Percentiles rank a stretch among this genome's conserved stretches.
Evolutionary conservation across 148 eudicot species (phyloP).

Genomic region (Dysphania ambrosioides): DNA sequence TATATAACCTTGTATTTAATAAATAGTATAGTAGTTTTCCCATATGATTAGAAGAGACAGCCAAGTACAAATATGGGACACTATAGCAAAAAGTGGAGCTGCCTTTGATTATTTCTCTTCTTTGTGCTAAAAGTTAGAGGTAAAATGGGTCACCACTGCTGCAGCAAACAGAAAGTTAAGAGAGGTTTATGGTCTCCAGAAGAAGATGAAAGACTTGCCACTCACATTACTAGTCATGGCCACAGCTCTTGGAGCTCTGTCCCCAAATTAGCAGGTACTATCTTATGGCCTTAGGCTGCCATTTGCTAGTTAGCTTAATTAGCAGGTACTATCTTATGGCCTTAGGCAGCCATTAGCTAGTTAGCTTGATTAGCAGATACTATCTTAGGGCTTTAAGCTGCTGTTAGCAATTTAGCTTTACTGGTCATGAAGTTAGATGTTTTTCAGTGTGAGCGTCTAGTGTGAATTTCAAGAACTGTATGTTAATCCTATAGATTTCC

Average conservation of each 20-base stretch:
- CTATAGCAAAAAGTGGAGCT: conserved; percentile 3
- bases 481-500: no score
- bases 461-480: no score
- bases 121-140: conserved; percentile 4
- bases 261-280: conserved; percentile 40
- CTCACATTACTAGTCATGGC: conserved; percentile 32
- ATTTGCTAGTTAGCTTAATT: no score
- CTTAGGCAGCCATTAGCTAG: no score
- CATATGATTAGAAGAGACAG: conserved; percentile 25
- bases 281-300: no score
- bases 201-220: conserved; percentile 35
- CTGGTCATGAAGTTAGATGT: no score
- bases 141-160: conserved; percentile 34
- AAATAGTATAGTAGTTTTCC: conserved; percentile 21
- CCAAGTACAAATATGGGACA: conserved; percentile 8
- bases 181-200: conserved; percentile 44
- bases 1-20: not conserved
- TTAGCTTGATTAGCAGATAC: no score
- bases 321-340: no score
- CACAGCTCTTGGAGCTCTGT: conserved; percentile 41
- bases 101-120: not conserved
- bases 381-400: no score
- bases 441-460: no score
- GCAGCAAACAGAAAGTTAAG: conserved; percentile 38
- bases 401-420: no score